Conservation (phyloP, 129 eudicot genomes). For the Arctium minus region DNA sequence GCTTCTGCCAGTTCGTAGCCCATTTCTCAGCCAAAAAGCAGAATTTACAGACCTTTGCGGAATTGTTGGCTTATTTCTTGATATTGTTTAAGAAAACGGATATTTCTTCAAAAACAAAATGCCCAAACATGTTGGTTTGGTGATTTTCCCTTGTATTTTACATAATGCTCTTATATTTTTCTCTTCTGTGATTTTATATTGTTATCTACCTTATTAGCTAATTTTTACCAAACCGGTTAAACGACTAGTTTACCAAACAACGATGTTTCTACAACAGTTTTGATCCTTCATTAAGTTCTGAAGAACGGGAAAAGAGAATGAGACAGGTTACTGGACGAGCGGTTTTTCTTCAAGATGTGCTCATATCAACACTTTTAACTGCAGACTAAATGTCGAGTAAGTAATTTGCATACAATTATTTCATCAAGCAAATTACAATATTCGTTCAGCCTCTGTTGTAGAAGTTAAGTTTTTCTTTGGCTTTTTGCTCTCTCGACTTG, state of each 20-base stretch:
- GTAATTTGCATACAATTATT: constrained; percentile 22
- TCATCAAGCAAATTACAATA: not conserved
- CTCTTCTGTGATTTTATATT: too few species aligned
- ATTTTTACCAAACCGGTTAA: too few species aligned
- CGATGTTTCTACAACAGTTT: constrained; percentile 41
- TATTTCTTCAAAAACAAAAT: too few species aligned
- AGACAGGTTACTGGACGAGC: constrained; percentile 75
- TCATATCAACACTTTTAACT: constrained; percentile 58
- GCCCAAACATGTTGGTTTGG: not conserved
- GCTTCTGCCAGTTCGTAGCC: too few species aligned
- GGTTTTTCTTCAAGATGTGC: constrained; percentile 80
- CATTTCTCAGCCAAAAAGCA: too few species aligned
- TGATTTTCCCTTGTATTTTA: too few species aligned
- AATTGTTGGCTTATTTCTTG: too few species aligned
- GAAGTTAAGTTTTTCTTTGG: not conserved
- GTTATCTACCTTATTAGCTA: not conserved
- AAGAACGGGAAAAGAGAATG: constrained; percentile 73
- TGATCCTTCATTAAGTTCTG: constrained; percentile 73
- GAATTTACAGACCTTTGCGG: too few species aligned
- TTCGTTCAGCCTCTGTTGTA: not conserved
- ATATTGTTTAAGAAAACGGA: too few species aligned
- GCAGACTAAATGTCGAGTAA: constrained; percentile 42
- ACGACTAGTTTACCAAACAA: too few species aligned
- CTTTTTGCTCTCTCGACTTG: constrained; percentile 16
- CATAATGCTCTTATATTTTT: not conserved